These are phyloP conservation scores for Crinitomyces ghanaensis DNA, from an alignment of 805 yeast species.

Conservation along the genomic window DNA sequence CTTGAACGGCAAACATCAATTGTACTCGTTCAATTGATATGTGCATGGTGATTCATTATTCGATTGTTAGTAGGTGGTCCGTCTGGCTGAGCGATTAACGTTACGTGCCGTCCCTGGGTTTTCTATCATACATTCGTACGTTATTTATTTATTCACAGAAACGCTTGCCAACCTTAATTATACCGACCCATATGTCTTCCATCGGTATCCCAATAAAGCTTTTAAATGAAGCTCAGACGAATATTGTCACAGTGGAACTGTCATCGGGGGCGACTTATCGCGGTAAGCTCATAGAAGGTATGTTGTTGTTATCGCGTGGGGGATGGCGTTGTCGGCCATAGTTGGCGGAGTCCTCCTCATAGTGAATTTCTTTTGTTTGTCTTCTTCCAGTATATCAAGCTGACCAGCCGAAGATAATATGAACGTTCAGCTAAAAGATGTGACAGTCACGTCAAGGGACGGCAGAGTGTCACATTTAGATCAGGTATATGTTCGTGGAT, in stretches of 20 bases:
- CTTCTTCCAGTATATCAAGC: not conserved
- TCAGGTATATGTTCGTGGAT: constrained; percentile 84
- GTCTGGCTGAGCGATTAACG: no score
- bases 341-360: not conserved
- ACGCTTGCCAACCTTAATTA: no score
- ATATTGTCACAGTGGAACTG: constrained; percentile 59
- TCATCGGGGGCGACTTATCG: constrained; percentile 77
- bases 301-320: not conserved
- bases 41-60: constrained; percentile 12
- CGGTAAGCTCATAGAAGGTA: constrained; percentile 70
- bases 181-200: no score
- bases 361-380: not conserved
- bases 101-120: no score
- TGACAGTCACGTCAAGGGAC: constrained; percentile 62
- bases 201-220: constrained; percentile 77
- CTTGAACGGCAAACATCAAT: constrained; percentile 37
- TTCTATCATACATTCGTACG: no score
- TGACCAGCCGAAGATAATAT: constrained; percentile 68
- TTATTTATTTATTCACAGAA: no score
- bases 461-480: constrained; percentile 69
- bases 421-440: constrained; percentile 82
- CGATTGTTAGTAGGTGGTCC: no score
- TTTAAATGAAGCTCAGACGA: constrained; percentile 64
- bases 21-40: constrained; percentile 35
- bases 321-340: not conserved